phyloP scores from a whole-genome alignment of 345 rosid genomes.

The Triadica sebifera region DNA sequence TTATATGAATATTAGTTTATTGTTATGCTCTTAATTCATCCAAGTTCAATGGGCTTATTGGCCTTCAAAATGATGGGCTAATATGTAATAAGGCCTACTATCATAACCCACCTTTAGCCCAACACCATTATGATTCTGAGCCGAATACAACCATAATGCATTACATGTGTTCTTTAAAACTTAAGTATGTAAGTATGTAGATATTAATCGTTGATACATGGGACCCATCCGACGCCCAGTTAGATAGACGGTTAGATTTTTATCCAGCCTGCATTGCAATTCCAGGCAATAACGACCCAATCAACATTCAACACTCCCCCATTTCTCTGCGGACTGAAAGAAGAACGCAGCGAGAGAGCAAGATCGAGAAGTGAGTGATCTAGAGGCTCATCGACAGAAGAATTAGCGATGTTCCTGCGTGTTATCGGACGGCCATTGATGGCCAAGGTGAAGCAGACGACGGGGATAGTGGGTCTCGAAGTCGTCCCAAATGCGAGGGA shows the following conservation, averaged over 20 bases:
- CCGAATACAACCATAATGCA: too few species aligned
- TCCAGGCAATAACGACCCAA: not conserved
- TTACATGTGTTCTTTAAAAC: not conserved
- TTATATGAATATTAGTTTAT: too few species aligned
- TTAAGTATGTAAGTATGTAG: not conserved
- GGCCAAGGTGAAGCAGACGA: slow-evolving; percentile 87
- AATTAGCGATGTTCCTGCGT: slow-evolving; percentile 58
- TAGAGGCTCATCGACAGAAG: not conserved
- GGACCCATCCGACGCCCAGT: not conserved
- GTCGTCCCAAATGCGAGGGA: slow-evolving; percentile 91
- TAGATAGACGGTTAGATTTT: not conserved
- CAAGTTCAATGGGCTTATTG: too few species aligned
- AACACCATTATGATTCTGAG: too few species aligned
- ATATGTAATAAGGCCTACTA: too few species aligned
- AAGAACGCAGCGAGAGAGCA: not conserved
- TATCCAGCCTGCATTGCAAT: not conserved
- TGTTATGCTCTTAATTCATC: too few species aligned
- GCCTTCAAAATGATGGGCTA: too few species aligned
- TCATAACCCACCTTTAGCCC: too few species aligned
- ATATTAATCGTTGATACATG: not conserved
- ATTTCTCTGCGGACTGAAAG: not conserved
- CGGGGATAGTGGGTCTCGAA: slow-evolving; percentile 93
- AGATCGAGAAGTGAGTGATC: slow-evolving; percentile 4
- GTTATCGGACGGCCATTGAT: slow-evolving; percentile 82
- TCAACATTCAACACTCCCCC: not conserved